Conservation (phyloP, 2,329 filamentous ascomycete genomes). For the Aspergillus clavatus region DNA sequence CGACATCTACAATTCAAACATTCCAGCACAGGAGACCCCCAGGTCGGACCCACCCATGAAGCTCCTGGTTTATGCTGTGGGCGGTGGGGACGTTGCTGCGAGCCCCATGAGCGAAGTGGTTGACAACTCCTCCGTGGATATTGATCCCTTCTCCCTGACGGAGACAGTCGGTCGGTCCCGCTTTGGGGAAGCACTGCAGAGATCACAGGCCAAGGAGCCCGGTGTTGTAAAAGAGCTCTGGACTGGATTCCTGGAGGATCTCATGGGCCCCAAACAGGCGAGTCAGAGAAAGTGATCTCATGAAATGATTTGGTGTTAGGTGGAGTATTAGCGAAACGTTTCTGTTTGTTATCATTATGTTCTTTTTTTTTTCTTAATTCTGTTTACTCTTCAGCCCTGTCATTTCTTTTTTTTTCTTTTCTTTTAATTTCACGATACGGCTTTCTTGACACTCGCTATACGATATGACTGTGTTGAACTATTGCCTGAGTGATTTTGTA, state of each 20-base stretch:
- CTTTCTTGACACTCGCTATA: no score
- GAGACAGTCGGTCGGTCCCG: conserved; percentile 43
- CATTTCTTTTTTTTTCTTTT: background rate
- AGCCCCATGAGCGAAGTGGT: conserved; percentile 55
- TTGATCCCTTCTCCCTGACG: conserved; percentile 54
- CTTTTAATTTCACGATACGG: no score
- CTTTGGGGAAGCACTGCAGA: conserved; percentile 31
- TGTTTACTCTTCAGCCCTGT: background rate
- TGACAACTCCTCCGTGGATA: conserved; percentile 52
- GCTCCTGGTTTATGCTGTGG: conserved; percentile 53
- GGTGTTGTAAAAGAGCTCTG: conserved; percentile 34
- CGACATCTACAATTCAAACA: conserved; percentile 31
- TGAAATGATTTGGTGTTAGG: background rate
- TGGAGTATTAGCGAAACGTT: conserved; percentile 12
- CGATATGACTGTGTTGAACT: no score
- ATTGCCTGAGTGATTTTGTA: no score
- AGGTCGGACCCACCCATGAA: conserved; percentile 42
- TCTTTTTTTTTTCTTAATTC: conserved; percentile 2
- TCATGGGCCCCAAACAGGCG: conserved; percentile 32
- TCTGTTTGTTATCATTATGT: conserved; percentile 4
- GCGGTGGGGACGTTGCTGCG: conserved; percentile 44
- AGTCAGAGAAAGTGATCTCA: conserved; percentile 17
- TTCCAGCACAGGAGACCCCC: conserved; percentile 10
- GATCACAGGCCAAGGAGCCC: conserved; percentile 25
- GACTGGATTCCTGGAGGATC: conserved; percentile 35